phyloP scores from a whole-genome alignment of 2,329 filamentous ascomycete species.

The Aspergillus versicolor region DNA sequence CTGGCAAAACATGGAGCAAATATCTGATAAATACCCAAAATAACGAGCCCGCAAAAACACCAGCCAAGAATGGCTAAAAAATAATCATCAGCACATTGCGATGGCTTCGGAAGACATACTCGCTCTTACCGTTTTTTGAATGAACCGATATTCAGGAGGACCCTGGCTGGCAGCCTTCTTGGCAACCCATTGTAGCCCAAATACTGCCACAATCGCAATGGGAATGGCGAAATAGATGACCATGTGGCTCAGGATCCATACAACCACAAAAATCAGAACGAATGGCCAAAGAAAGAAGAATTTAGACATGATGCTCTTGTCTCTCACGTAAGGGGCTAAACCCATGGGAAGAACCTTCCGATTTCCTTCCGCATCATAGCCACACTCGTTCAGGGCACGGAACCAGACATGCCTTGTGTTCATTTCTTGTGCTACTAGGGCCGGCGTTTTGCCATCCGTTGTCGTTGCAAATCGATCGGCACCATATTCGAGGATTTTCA shows the following conservation, averaged over 20 bases:
- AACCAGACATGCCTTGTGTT: conserved; percentile 82
- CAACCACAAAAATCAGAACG: conserved; percentile 66
- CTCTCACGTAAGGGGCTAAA: conserved; percentile 70
- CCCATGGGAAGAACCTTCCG: conserved; percentile 70
- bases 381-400: conserved; percentile 76
- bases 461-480: conserved; percentile 91
- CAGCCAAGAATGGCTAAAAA: conserved; percentile 79
- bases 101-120: not conserved
- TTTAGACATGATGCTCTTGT: conserved; percentile 72
- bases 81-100: conserved; percentile 15
- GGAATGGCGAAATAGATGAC: conserved; percentile 77
- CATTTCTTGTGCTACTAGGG: conserved; percentile 82
- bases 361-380: conserved; percentile 77
- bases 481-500: conserved; percentile 94
- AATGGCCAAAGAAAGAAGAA: conserved; percentile 93
- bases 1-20: conserved; percentile 69
- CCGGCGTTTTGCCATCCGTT: conserved; percentile 84
- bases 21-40: conserved; percentile 79
- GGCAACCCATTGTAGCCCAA: conserved; percentile 71
- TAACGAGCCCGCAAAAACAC: conserved; percentile 84
- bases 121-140: conserved; percentile 77
- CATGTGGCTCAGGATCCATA: conserved; percentile 72
- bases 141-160: conserved; percentile 80
- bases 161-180: conserved; percentile 78
- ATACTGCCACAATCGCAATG: conserved; percentile 62